These are phyloP conservation scores for Galium porrigens DNA, from an alignment of 305 asterid species.

Conservation along the genomic window DNA sequence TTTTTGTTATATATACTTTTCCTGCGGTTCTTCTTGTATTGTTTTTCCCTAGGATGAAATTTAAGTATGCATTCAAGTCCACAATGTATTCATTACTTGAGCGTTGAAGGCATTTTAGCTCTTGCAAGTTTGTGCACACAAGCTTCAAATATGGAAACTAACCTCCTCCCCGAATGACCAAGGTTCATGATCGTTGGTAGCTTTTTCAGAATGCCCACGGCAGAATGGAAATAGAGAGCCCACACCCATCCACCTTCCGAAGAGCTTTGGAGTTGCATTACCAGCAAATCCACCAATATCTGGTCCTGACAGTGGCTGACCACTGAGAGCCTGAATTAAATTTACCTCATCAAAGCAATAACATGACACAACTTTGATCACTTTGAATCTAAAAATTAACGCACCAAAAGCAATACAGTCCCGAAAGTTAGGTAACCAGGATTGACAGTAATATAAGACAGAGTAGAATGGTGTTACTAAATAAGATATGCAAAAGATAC, in stretches of 20 bases:
- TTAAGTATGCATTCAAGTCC: background rate
- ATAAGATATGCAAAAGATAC: background rate
- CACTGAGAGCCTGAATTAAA: slow-evolving; percentile 70
- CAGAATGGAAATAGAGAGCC: slow-evolving; percentile 91
- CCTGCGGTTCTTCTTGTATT: background rate
- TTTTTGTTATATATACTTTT: background rate
- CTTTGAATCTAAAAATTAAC: background rate
- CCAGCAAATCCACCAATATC: slow-evolving; percentile 98
- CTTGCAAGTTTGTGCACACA: background rate
- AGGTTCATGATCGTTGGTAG: slow-evolving; percentile 73
- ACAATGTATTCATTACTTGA: background rate
- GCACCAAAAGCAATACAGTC: background rate
- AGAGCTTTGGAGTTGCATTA: slow-evolving; percentile 85
- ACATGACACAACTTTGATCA: background rate
- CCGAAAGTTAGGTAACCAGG: background rate
- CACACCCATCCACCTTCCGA: slow-evolving; percentile 97
- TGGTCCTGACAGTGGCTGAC: slow-evolving; percentile 90
- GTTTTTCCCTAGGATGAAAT: background rate
- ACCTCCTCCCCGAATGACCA: slow-evolving; percentile 99
- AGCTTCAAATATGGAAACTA: slow-evolving; percentile 12
- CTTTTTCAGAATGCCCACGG: slow-evolving; percentile 83
- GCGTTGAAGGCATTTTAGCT: background rate
- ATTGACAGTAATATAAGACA: background rate
- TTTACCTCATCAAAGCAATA: slow-evolving; percentile 15
- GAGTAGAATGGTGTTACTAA: background rate